These are phyloP conservation scores for Daedalea quercina DNA, from an alignment of 768 basidiomycete genomes.

Conservation along the genomic window DNA sequence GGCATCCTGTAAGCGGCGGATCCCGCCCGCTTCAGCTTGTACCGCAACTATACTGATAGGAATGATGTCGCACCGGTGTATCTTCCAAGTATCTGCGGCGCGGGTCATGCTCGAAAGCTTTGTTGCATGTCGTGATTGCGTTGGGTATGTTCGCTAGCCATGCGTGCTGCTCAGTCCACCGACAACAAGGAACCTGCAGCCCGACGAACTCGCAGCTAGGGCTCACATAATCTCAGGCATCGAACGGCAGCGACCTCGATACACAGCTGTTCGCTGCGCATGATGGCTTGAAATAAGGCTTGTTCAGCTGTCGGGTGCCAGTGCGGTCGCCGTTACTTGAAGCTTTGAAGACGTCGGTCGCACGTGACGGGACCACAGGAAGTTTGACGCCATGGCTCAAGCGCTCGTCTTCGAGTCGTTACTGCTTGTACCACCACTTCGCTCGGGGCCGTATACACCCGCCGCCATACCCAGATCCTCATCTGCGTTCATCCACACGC, in stretches of 20 bases:
- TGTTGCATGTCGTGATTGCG: neutral
- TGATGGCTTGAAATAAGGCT: neutral
- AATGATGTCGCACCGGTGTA: neutral
- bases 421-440: neutral
- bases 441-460: neutral
- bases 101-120: constrained; percentile 3
- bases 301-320: neutral
- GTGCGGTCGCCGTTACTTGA: too few relatives aligned
- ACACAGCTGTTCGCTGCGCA: neutral
- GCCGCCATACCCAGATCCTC: neutral
- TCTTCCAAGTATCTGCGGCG: neutral
- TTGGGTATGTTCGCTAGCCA: neutral
- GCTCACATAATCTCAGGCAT: too few relatives aligned
- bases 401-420: too few relatives aligned
- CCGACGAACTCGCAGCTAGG: too few relatives aligned
- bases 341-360: neutral
- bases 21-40: too few relatives aligned
- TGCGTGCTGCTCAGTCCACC: too few relatives aligned
- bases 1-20: too few relatives aligned
- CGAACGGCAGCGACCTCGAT: neutral
- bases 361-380: constrained; percentile 9
- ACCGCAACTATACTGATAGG: too few relatives aligned
- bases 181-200: too few relatives aligned
- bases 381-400: constrained; percentile 17
- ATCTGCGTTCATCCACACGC: neutral